A percentile compares a stretch with the other conserved stretches of the same genome.
These are phyloP conservation scores for Collybiopsis confluens DNA, from an alignment of 768 basidiomycete genomes.

Conservation along the genomic window DNA sequence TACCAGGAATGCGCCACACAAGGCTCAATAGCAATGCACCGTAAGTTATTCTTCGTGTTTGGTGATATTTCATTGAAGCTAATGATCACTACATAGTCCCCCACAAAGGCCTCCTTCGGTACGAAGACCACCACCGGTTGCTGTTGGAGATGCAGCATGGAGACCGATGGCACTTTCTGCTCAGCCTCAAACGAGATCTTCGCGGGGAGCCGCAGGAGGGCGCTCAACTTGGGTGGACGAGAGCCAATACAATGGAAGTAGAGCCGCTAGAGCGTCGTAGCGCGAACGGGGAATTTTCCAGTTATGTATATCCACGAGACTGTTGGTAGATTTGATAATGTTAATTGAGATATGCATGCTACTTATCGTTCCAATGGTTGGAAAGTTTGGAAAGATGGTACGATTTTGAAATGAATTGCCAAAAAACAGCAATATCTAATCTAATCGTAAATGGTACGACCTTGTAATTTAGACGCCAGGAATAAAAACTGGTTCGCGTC, in stretches of 20 bases:
- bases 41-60: too few relatives aligned
- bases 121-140: background rate
- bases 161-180: background rate
- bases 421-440: too few relatives aligned
- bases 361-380: too few relatives aligned
- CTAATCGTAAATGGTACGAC: conserved; percentile 23
- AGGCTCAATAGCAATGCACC: too few relatives aligned
- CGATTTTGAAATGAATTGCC: too few relatives aligned
- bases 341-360: too few relatives aligned
- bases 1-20: too few relatives aligned
- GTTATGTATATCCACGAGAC: too few relatives aligned
- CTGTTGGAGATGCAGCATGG: background rate
- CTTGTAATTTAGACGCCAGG: conserved; percentile 16
- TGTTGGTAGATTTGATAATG: too few relatives aligned
- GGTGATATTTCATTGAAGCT: background rate
- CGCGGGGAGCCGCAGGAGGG: background rate
- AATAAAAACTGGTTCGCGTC: background rate
- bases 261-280: background rate
- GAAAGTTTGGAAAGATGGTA: too few relatives aligned
- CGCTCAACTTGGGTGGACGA: conserved; percentile 1
- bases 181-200: background rate
- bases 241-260: background rate
- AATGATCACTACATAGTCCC: background rate
- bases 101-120: background rate
- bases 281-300: too few relatives aligned